phyloP scores from a whole-genome alignment of 2,329 filamentous ascomycete species.

The Exophiala aquamarina region DNA sequence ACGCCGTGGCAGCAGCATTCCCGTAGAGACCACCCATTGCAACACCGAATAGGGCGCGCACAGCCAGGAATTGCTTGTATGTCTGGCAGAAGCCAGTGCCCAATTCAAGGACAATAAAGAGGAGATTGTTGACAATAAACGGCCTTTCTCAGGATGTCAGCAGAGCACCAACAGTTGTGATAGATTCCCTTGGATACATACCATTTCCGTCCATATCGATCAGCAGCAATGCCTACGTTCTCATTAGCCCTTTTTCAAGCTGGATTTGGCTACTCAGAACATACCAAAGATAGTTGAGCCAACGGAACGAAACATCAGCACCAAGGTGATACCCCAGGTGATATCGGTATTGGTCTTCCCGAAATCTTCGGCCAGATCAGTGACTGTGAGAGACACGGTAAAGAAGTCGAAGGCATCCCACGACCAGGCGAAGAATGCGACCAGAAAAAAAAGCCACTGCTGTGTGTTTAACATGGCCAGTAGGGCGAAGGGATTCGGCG shows the following conservation, averaged over 20 bases:
- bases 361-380: constrained; percentile 54
- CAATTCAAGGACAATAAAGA: constrained; percentile 62
- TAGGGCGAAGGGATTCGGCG: constrained; percentile 26
- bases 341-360: constrained; percentile 57
- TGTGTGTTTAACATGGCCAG: constrained; percentile 27
- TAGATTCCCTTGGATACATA: constrained; percentile 14
- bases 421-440: constrained; percentile 38
- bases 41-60: constrained; percentile 61
- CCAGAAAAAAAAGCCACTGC: constrained; percentile 31
- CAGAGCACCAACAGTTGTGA: constrained; percentile 24
- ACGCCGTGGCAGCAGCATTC: constrained; percentile 61
- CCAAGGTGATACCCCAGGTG: constrained; percentile 59
- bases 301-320: constrained; percentile 62
- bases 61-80: constrained; percentile 59
- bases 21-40: constrained; percentile 62
- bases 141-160: constrained; percentile 38
- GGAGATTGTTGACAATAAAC: constrained; percentile 60
- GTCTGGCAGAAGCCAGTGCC: constrained; percentile 60
- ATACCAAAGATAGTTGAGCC: constrained; percentile 58
- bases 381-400: constrained; percentile 59
- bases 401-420: constrained; percentile 64
- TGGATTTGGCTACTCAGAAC: too few relatives aligned
- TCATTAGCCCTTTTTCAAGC: too few relatives aligned
- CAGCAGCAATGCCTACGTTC: constrained; percentile 38
- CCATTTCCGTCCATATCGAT: constrained; percentile 59